A percentile compares a stretch with the other conserved stretches of the same genome.
Evolutionary conservation across 1,139 yeast species (phyloP).

Genomic region (Scheffersomyces illinoinensis): DNA sequence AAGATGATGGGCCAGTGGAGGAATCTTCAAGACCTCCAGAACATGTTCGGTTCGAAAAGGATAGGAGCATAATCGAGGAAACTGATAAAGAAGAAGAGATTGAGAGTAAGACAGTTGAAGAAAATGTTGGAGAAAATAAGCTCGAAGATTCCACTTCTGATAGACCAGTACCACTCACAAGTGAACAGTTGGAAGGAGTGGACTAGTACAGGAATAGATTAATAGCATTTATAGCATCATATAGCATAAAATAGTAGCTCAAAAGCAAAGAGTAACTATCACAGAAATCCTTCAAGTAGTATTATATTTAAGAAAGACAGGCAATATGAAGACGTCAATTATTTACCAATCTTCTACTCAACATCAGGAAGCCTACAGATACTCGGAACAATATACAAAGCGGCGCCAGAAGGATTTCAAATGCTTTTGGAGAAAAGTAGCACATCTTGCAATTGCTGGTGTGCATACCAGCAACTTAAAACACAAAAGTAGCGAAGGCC

Average conservation of each 20-base stretch:
- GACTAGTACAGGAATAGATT: not conserved
- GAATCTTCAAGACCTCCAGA: constrained; percentile 16
- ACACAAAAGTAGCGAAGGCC: not conserved
- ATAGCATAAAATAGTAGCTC: too few species aligned
- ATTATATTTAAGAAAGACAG: too few species aligned
- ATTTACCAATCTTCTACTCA: too few species aligned
- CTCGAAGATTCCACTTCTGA: not conserved
- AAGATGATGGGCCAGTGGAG: constrained; percentile 20
- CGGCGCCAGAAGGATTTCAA: too few species aligned
- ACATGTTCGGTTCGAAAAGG: not conserved
- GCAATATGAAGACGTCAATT: too few species aligned
- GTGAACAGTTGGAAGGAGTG: not conserved
- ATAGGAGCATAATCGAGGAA: constrained; percentile 1
- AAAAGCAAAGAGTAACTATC: too few species aligned
- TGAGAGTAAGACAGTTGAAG: constrained; percentile 1
- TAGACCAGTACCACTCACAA: not conserved
- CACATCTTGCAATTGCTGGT: not conserved
- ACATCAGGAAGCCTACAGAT: too few species aligned
- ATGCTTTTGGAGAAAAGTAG: too few species aligned
- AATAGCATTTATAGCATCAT: too few species aligned
- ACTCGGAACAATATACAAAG: too few species aligned
- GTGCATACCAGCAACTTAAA: not conserved
- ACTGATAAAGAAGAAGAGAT: constrained; percentile 3
- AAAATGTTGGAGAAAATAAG: constrained; percentile 1
- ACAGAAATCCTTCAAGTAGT: too few species aligned